Evolutionary conservation across 2,329 filamentous ascomycete genomes (phyloP), one percentile per base, ranked within the genome.

Genomic region (Corynespora cassiicola): DNA sequence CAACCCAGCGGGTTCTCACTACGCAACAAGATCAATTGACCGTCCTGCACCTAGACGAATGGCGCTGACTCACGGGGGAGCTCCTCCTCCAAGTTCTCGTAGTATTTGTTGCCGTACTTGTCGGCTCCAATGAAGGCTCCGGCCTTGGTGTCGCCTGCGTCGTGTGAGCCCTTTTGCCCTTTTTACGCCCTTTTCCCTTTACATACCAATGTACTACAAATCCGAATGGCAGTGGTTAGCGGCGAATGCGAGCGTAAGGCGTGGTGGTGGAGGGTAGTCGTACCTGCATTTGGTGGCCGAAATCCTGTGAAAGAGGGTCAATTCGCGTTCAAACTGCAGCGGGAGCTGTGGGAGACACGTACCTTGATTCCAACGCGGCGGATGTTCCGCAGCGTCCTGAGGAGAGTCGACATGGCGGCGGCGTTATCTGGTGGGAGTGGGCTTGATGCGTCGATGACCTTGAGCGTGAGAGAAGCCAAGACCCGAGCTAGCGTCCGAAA

Each of bases 1-100:
- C 91, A 51, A 99, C 88, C 94, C 95, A 99, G 78, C 91, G 84
- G 58, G 90, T 96, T 64, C 92, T 87, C 61, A 96, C 90, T 94
- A 58, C 37, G 14, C 23, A 31, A 10, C 17, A 17, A 11, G 14
- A 45, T 62, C 47, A 53, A 38, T 41, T 31, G 31, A 31, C 31
- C 18, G 28, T 42, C 34, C 9, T 25, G 14, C 21, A 6, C 6
- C n/a, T 16, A 8, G 4, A 11, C 11, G 11, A 7, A 8, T 5
- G 9, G 7, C 27, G n/a, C 11, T 5, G 11, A 61, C 86, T 68
- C 78, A 95, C 89, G 78, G 42, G 94, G 94, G 44, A 99, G 80
- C 72, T 99, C 94, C 68, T 97, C 90, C 46, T 77, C 74, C 64
- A 83, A 73, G 78, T 99, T 96, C 80, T 99, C 94, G 70, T 83